A percentile compares a stretch with the other conserved stretches of the same genome.
phyloP scores from a whole-genome alignment of 768 basidiomycete species.

The Tricholoma saponaceum region DNA sequence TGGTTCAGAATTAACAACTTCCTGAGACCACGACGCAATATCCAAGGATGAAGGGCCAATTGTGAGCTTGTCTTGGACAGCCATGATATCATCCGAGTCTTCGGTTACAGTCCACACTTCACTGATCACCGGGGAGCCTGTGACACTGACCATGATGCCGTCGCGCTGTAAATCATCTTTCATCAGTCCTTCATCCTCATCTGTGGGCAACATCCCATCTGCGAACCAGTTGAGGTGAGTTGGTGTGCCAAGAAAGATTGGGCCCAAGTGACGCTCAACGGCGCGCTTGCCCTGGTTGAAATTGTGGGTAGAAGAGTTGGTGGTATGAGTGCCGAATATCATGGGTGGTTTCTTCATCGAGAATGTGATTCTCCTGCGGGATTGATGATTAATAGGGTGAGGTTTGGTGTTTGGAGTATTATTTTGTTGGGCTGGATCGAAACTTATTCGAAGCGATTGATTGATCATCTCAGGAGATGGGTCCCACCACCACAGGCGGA shows the following conservation, averaged over 20 bases:
- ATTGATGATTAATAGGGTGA: not conserved
- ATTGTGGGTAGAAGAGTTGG: not conserved
- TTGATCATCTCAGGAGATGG: not conserved
- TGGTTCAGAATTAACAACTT: not conserved
- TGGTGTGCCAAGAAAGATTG: not conserved
- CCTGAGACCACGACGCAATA: not conserved
- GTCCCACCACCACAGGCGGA: not conserved
- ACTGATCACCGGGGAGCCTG: not conserved
- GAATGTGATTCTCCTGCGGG: not conserved
- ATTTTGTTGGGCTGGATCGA: not conserved
- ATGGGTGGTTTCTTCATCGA: not conserved
- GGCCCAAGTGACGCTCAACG: not conserved
- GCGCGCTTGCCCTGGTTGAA: not conserved
- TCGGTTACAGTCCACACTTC: not conserved
- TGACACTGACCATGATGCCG: not conserved
- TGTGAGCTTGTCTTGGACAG: not conserved
- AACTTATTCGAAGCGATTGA: not conserved
- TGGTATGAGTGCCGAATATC: not conserved
- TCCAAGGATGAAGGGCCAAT: not conserved
- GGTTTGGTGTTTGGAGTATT: not conserved
- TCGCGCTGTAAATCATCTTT: not conserved
- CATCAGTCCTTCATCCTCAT: not conserved
- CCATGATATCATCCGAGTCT: not conserved
- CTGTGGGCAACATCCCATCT: not conserved
- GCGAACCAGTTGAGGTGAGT: not conserved